Percentiles rank a stretch among this genome's conserved stretches.
phyloP scores from a whole-genome alignment of 148 eudicot species.

The Heliosperma pusillum region DNA sequence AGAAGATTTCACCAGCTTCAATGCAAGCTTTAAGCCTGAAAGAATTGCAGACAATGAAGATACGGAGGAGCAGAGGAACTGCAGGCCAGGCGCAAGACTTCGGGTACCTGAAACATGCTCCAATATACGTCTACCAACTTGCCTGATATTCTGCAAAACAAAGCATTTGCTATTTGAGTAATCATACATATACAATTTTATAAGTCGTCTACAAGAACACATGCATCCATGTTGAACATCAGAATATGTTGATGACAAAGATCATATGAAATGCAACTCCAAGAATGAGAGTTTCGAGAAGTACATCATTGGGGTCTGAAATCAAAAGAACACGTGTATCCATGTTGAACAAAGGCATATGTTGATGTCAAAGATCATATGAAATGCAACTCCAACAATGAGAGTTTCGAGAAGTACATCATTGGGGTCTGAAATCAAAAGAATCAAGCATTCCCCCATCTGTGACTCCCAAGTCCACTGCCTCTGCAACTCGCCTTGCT shows the following conservation, averaged over 20 bases:
- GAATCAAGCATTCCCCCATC: conserved; percentile 88
- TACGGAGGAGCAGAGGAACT: conserved; percentile 69
- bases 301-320: conserved; percentile 94
- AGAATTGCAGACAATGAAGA: conserved; percentile 59
- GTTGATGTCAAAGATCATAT: conserved; percentile 1
- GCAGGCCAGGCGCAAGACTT: conserved; percentile 77
- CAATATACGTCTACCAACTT: conserved; percentile 71
- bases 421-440: conserved; percentile 87
- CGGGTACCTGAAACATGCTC: conserved; percentile 74
- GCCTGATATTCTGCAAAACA: conserved; percentile 74
- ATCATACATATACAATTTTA: background rate
- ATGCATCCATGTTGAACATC: background rate
- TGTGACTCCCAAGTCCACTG: conserved; percentile 92
- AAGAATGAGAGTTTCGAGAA: conserved; percentile 16
- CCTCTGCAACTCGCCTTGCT: conserved; percentile 60
- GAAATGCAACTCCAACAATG: conserved; percentile 6
- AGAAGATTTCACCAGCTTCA: conserved; percentile 57
- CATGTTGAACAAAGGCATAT: background rate
- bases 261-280: conserved; percentile 6
- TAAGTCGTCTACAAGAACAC: background rate
- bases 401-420: conserved; percentile 53
- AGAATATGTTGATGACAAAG: background rate
- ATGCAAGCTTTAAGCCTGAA: conserved; percentile 74
- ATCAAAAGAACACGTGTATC: conserved; percentile 51
- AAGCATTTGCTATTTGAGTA: conserved; percentile 20